Evolutionary conservation across 2,329 filamentous ascomycete species (phyloP).

Genomic region (Spiromastix sp.): DNA sequence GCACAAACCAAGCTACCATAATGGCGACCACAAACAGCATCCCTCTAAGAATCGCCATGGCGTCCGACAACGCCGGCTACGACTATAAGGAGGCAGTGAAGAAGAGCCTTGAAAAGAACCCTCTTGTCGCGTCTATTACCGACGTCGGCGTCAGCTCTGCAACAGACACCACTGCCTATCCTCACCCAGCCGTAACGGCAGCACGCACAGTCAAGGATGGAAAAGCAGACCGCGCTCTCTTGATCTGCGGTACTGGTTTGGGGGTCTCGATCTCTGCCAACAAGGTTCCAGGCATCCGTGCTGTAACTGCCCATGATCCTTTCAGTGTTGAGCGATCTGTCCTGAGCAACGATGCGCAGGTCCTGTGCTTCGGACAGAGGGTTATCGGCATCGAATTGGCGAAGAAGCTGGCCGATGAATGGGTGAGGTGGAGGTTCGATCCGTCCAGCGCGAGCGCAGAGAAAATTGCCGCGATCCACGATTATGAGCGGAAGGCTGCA

Average conservation of each 20-base stretch:
- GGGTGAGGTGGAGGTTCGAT: conserved; percentile 77
- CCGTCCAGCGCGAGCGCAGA: conserved; percentile 51
- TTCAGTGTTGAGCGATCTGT: conserved; percentile 75
- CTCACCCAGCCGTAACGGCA: conserved; percentile 64
- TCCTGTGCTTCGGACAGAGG: conserved; percentile 75
- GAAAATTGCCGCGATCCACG: conserved; percentile 42
- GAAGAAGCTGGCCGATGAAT: conserved; percentile 66
- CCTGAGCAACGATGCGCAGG: conserved; percentile 77
- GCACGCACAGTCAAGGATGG: conserved; percentile 43
- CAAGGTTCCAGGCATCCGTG: conserved; percentile 72
- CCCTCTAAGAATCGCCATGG: conserved; percentile 52
- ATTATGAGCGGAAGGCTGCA: conserved; percentile 32
- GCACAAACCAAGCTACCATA: not conserved
- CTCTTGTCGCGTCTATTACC: conserved; percentile 55
- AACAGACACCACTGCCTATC: conserved; percentile 71
- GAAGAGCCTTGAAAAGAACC: conserved; percentile 56
- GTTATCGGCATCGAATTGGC: conserved; percentile 75
- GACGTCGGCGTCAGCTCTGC: conserved; percentile 62
- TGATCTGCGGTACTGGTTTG: conserved; percentile 78
- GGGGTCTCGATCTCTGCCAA: conserved; percentile 85
- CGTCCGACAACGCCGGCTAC: conserved; percentile 62
- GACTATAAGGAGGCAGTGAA: conserved; percentile 72
- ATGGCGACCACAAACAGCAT: conserved; percentile 4
- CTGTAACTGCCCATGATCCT: conserved; percentile 81
- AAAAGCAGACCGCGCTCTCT: conserved; percentile 61